Evolutionary conservation across 2,329 filamentous ascomycete species (phyloP).

Genomic region (Fusarium falciforme): DNA sequence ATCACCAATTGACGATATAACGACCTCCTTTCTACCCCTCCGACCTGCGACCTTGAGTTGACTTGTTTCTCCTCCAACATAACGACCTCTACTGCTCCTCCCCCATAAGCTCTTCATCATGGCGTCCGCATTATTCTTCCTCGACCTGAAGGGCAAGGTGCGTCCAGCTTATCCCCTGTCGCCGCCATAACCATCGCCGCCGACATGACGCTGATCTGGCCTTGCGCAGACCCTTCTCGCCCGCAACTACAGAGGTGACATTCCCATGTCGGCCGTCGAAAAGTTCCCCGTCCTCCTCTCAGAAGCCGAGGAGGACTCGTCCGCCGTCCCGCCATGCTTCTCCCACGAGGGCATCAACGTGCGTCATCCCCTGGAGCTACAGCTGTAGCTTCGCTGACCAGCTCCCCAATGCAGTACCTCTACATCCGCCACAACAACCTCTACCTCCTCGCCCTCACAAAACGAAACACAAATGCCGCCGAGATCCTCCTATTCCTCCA

Average conservation of each 20-base stretch:
- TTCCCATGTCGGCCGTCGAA: slow-evolving; percentile 99
- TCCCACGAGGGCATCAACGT: slow-evolving; percentile 99
- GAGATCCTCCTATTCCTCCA: slow-evolving; percentile 98
- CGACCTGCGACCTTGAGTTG: slow-evolving; percentile 18
- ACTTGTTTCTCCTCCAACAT: slow-evolving; percentile 12
- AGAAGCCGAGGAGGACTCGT: slow-evolving; percentile 99
- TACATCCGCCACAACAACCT: slow-evolving; percentile 99
- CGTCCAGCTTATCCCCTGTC: slow-evolving; percentile 12
- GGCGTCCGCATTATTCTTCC: slow-evolving; percentile 98
- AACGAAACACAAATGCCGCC: slow-evolving; percentile 98
- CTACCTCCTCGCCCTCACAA: slow-evolving; percentile 96
- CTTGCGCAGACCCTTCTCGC: slow-evolving; percentile 88
- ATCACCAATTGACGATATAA: slow-evolving; percentile 41
- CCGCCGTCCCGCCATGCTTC: slow-evolving; percentile 96
- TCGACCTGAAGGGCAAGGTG: slow-evolving; percentile 99
- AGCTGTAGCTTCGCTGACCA: slow-evolving; percentile 33
- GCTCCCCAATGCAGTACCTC: slow-evolving; percentile 76
- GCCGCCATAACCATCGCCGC: slow-evolving; percentile 23
- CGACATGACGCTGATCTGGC: slow-evolving; percentile 38
- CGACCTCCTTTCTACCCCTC: slow-evolving; percentile 43
- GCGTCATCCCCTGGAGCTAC: slow-evolving; percentile 50
- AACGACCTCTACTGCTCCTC: slow-evolving; percentile 18
- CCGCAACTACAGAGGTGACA: slow-evolving; percentile 97
- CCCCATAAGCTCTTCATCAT: slow-evolving; percentile 64
- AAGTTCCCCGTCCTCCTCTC: slow-evolving; percentile 96